Base-by-base conservation (phyloP, 306 rosid genomes). In the Prinsepia uniflora region DNA sequence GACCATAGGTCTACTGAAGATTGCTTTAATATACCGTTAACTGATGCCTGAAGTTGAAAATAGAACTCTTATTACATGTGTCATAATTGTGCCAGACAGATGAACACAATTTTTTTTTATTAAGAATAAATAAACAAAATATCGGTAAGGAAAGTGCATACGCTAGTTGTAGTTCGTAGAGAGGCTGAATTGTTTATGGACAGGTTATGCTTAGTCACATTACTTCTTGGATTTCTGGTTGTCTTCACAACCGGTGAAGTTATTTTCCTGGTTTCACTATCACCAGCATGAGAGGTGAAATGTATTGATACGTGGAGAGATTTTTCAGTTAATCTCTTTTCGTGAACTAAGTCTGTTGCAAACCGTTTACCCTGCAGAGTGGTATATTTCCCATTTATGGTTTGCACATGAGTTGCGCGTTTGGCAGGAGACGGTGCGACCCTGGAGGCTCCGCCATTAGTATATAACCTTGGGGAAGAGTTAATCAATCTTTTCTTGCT, bases 261-360 rank as follows among this genome's bases (percentile, higher is more conserved):
- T 44, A 69, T 68, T 77, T 81, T 89, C 52, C 81, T 82, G 52
- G 80, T 73, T 78, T 84, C 80, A 67, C 71, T 75, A 76, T 84
- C 79, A 64, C 73, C 67, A 20, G 72, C 11, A 6, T 71, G 40
- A 47, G 90, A 77, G 50, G 82, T 72, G 68, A 84, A 81, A 55
- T 84, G 77, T 58, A 75, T 66, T 24, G 98, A 88, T 90, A 71
- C 76, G 71, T 84, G 80, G 45, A 84, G 82, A 52, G 91, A 83
- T 49, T 75, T 80, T 54, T 70, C 74, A 52, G 72, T 41, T 46
- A 65, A 62, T 34, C 76, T 74, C 84, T 75, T 82, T 74, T 65
- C 81, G 58, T 78, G 86, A 68, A 65, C 67, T 18, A 52, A 46
- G 53, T 63, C 84, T 71, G 75, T 78, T 63, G 63, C 70, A 70